Evolutionary conservation across 371 early-diverging fungal species (phyloP).

Genomic region (Saksenaea vasiformis): DNA sequence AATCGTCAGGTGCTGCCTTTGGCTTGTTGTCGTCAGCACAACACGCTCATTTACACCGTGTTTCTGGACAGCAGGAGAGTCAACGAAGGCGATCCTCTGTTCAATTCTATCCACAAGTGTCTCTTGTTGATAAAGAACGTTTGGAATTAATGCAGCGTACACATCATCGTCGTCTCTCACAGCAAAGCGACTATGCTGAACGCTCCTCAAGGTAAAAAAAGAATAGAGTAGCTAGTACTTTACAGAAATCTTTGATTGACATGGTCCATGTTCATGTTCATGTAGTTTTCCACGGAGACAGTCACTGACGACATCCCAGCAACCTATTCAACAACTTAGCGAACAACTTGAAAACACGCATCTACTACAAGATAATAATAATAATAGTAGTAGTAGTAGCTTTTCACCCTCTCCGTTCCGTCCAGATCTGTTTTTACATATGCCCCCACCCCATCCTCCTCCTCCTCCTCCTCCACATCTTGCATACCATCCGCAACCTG

Average conservation of each 20-base stretch:
- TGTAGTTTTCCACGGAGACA: constrained; percentile 18
- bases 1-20: constrained; percentile 53
- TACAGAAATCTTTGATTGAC: too few relatives aligned
- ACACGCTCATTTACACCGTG: constrained; percentile 30
- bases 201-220: constrained; percentile 8
- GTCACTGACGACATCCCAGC: constrained; percentile 23
- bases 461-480: neutral
- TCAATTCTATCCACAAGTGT: constrained; percentile 21
- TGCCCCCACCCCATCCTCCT: constrained; percentile 1
- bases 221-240: too few relatives aligned
- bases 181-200: constrained; percentile 20
- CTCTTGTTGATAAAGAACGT: constrained; percentile 33
- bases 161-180: constrained; percentile 11
- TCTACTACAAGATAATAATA: constrained; percentile 17
- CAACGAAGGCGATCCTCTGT: constrained; percentile 28
- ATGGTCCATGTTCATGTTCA: too few relatives aligned
- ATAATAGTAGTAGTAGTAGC: too few relatives aligned
- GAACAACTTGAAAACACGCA: constrained; percentile 39
- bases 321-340: constrained; percentile 33
- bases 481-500: neutral
- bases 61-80: constrained; percentile 29
- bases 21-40: constrained; percentile 40
- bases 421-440: neutral
- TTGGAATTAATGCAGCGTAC: constrained; percentile 25
- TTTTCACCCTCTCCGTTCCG: neutral